Percentiles rank a stretch among this genome's conserved stretches.
Evolutionary conservation across 1,139 yeast genomes (phyloP).

Genomic region (Sugiyamaella pinicola): DNA sequence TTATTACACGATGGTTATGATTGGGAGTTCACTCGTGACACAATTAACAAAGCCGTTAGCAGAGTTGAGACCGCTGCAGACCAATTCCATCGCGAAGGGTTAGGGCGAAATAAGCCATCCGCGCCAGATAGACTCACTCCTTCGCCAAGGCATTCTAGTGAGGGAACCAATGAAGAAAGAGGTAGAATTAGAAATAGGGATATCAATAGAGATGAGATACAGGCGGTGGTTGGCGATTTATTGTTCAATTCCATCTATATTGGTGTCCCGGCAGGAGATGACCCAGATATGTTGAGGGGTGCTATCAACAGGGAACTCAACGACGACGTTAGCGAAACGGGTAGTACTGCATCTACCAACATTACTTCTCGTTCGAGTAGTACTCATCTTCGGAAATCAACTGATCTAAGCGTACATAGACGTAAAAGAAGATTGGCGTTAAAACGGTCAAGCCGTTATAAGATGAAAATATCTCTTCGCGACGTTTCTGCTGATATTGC

Average conservation of each 20-base stretch:
- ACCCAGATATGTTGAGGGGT: slow-evolving; percentile 52
- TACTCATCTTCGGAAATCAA: slow-evolving; percentile 8
- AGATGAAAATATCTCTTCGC: slow-evolving; percentile 59
- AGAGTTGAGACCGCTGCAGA: slow-evolving; percentile 56
- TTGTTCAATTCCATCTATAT: slow-evolving; percentile 75
- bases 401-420: slow-evolving; percentile 2
- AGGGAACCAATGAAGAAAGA: slow-evolving; percentile 18
- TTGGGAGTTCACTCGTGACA: slow-evolving; percentile 76
- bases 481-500: slow-evolving; percentile 54
- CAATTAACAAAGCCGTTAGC: slow-evolving; percentile 64
- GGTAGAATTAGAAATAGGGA: slow-evolving; percentile 19
- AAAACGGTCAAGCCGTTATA: slow-evolving; percentile 65
- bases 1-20: slow-evolving; percentile 89
- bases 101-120: slow-evolving; percentile 9
- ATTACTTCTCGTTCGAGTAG: slow-evolving; percentile 19
- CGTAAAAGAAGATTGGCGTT: slow-evolving; percentile 47
- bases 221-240: slow-evolving; percentile 57
- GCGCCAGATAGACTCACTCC: slow-evolving; percentile 9
- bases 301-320: slow-evolving; percentile 55
- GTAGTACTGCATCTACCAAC: slow-evolving; percentile 25
- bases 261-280: slow-evolving; percentile 56
- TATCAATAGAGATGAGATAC: slow-evolving; percentile 33
- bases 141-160: slow-evolving; percentile 7
- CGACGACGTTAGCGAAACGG: slow-evolving; percentile 39
- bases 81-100: slow-evolving; percentile 36